phyloP scores from a whole-genome alignment of 768 basidiomycete genomes.

The Suillus subluteus region DNA sequence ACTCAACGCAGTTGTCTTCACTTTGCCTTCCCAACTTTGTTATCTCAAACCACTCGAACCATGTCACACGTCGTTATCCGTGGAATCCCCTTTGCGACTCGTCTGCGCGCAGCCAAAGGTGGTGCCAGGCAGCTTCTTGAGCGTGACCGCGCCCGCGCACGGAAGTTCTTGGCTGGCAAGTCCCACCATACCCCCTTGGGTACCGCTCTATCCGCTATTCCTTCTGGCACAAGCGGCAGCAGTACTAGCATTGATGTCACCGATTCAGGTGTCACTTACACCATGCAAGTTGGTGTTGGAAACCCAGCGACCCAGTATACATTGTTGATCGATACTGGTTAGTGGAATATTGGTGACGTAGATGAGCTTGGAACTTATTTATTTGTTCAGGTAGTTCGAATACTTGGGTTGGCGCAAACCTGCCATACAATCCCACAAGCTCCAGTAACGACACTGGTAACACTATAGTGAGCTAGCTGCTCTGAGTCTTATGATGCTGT shows the following conservation, averaged over 20 bases:
- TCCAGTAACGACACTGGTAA: constrained; percentile 43
- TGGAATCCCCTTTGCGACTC: constrained; percentile 45
- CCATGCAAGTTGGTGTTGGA: constrained; percentile 51
- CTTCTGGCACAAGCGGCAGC: constrained; percentile 37
- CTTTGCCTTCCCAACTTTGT: background rate
- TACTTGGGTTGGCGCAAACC: constrained; percentile 59
- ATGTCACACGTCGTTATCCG: constrained; percentile 44
- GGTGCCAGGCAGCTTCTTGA: constrained; percentile 50
- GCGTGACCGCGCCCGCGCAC: constrained; percentile 53
- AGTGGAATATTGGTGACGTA: constrained; percentile 13
- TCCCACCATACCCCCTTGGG: constrained; percentile 56
- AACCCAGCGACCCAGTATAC: constrained; percentile 48
- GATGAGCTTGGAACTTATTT: background rate
- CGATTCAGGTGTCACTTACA: constrained; percentile 59
- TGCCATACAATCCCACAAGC: constrained; percentile 44
- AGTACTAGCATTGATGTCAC: constrained; percentile 51
- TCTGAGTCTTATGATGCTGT: constrained; percentile 29
- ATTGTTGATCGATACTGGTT: constrained; percentile 58
- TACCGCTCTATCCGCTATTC: constrained; percentile 30
- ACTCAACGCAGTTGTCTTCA: background rate
- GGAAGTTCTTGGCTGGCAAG: constrained; percentile 56
- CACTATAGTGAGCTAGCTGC: constrained; percentile 32
- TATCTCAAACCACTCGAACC: constrained; percentile 9
- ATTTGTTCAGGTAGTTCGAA: constrained; percentile 41
- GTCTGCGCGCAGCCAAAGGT: constrained; percentile 17